phyloP scores from a whole-genome alignment of 805 yeast species.

The Millerago galiae region DNA sequence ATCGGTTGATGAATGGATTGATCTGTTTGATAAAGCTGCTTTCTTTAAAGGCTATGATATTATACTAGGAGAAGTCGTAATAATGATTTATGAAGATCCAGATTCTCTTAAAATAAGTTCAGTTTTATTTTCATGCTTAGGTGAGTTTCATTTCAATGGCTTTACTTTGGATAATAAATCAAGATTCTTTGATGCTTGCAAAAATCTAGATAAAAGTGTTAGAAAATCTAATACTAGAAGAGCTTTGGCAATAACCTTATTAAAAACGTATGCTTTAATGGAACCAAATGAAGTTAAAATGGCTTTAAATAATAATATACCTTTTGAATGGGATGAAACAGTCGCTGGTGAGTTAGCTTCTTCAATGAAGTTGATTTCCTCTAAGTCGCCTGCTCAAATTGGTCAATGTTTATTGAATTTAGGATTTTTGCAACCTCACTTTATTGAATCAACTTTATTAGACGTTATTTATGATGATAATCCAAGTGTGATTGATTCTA shows the following conservation, averaged over 20 bases:
- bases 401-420: conserved; percentile 50
- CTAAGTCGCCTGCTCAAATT: conserved; percentile 46
- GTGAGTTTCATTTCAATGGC: conserved; percentile 52
- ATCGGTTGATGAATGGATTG: conserved; percentile 31
- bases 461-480: conserved; percentile 70
- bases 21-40: conserved; percentile 41
- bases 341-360: conserved; percentile 78
- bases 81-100: conserved; percentile 45
- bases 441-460: conserved; percentile 45
- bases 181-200: conserved; percentile 72
- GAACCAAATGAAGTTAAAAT: conserved; percentile 22
- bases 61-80: conserved; percentile 36
- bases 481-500: conserved; percentile 48
- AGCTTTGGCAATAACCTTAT: conserved; percentile 67
- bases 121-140: conserved; percentile 56
- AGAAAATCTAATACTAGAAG: conserved; percentile 56
- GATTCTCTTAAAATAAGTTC: conserved; percentile 43
- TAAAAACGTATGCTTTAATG: conserved; percentile 61
- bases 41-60: conserved; percentile 47
- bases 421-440: conserved; percentile 51
- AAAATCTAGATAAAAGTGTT: conserved; percentile 48
- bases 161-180: conserved; percentile 55
- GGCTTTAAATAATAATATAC: conserved; percentile 9
- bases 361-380: conserved; percentile 47
- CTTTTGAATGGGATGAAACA: conserved; percentile 67